Evolutionary conservation across 2,329 filamentous ascomycete genomes (phyloP).

Genomic region (Claviceps capensis): DNA sequence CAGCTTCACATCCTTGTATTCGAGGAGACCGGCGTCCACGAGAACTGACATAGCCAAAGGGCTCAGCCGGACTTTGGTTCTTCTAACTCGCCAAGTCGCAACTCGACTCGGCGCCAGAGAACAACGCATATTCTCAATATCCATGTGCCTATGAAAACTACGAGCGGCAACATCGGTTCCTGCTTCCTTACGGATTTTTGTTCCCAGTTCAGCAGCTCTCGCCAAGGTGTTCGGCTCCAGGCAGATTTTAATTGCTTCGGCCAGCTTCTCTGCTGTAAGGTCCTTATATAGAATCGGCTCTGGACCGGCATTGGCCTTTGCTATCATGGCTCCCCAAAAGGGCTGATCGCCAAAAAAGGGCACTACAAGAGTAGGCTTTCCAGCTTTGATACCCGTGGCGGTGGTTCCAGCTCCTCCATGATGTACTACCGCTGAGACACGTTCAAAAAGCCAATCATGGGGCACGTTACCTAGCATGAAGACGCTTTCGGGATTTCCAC

Average conservation of each 20-base stretch:
- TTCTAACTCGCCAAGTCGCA: conserved; percentile 63
- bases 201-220: conserved; percentile 43
- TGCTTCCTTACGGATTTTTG: conserved; percentile 49
- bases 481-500: conserved; percentile 59
- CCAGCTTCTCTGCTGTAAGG: conserved; percentile 51
- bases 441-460: conserved; percentile 77
- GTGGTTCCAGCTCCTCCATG: conserved; percentile 83
- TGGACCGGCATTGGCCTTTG: conserved; percentile 58
- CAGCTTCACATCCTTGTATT: neutral
- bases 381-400: conserved; percentile 69
- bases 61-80: conserved; percentile 54
- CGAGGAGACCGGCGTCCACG: conserved; percentile 46
- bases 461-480: conserved; percentile 78
- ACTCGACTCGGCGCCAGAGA: conserved; percentile 44
- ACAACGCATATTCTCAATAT: conserved; percentile 47
- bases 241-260: conserved; percentile 47
- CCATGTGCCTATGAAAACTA: conserved; percentile 57
- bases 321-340: conserved; percentile 71
- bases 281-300: conserved; percentile 55
- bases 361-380: conserved; percentile 68
- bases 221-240: conserved; percentile 44
- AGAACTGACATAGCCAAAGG: conserved; percentile 58
- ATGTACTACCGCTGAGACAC: conserved; percentile 68
- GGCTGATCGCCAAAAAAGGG: conserved; percentile 81
- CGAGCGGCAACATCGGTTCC: conserved; percentile 50